Evolutionary conservation across 495 filamentous ascomycete genomes (phyloP).

Genomic region (Neurospora hispaniola): DNA sequence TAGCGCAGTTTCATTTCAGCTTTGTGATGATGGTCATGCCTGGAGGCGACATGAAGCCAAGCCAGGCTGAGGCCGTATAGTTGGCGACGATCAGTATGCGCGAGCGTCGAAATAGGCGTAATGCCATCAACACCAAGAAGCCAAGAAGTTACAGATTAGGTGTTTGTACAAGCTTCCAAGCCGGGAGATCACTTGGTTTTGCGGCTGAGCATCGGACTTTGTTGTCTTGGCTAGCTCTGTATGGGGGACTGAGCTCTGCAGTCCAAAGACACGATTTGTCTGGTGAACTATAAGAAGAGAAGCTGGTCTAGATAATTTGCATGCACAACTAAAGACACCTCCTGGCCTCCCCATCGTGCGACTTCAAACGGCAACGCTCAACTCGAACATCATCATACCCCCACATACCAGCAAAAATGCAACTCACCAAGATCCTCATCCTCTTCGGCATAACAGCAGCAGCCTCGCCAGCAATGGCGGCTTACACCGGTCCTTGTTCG

Average conservation of each 20-base stretch:
- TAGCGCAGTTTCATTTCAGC: neutral
- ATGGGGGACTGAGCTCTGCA: neutral
- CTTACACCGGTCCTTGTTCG: constrained; percentile 19
- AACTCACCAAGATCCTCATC: neutral
- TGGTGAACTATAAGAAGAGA: neutral
- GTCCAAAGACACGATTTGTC: neutral
- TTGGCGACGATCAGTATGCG: neutral
- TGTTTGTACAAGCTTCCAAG: constrained; percentile 1
- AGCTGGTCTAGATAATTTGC: neutral
- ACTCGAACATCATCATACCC: neutral
- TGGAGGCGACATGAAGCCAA: neutral
- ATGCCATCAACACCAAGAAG: constrained; percentile 1
- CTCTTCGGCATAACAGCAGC: neutral
- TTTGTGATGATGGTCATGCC: neutral
- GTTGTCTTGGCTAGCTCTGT: neutral
- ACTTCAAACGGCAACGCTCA: neutral
- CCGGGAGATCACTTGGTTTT: neutral
- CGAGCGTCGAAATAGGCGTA: neutral
- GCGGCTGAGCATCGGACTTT: constrained; percentile 1
- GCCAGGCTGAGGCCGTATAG: neutral
- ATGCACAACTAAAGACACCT: neutral
- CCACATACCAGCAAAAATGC: neutral
- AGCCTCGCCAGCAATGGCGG: neutral
- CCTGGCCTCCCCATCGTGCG: neutral
- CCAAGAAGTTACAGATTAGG: constrained; percentile 3